Base-by-base conservation (phyloP, 2,329 filamentous ascomycete genomes). In the Cercospora citrullina region DNA sequence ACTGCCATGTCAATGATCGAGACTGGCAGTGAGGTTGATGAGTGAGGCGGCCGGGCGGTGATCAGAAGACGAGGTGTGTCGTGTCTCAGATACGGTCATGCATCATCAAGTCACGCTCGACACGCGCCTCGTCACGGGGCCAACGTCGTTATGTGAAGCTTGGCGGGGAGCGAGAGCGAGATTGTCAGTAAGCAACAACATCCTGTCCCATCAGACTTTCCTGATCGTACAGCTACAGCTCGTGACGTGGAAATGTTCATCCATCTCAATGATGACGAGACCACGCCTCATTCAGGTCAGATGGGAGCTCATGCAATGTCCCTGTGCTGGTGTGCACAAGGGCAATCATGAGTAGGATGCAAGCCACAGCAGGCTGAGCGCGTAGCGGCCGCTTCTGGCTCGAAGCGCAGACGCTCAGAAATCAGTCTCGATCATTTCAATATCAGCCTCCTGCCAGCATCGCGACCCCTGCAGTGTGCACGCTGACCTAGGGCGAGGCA, bases 61-160 rank as follows among this genome's bases (percentile, higher is more conserved):
- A 26, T 31, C 53, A 58, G 53, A 58, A 58, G 53, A 58, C 53
- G 53, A 33, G 26, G 16, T 58, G 53, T 58, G 9, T 57, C 53
- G 53, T 58, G 53, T 58, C 53, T 18, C 7, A 30, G 53, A 58
- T 58, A 31, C 23, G 53, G 23, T 58, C 53, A 58, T 58, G 53
- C 53, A 58, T 58, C 53, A 58, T 58, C 53, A 42, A 28, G 48
- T 58, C 53, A 58, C 53, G 53, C 53, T 31, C n/a, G 53, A 30
- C 30, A 58, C 53, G 53, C 53, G 53, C 53, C 53, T 58, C 53
- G 53, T 18, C 53, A 18, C 53, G 53, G 31, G 53, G 14, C 16
- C 53, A 33, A 6, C 30, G 16, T 58, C 30, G 14, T 58, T 28
- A 58, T 18, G 26, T 58, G 53, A 58, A 57, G 26, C 53, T 58